Evolutionary conservation across 352 stramenopile genomes (phyloP).

Genomic region (Phytopythium helicoides): DNA sequence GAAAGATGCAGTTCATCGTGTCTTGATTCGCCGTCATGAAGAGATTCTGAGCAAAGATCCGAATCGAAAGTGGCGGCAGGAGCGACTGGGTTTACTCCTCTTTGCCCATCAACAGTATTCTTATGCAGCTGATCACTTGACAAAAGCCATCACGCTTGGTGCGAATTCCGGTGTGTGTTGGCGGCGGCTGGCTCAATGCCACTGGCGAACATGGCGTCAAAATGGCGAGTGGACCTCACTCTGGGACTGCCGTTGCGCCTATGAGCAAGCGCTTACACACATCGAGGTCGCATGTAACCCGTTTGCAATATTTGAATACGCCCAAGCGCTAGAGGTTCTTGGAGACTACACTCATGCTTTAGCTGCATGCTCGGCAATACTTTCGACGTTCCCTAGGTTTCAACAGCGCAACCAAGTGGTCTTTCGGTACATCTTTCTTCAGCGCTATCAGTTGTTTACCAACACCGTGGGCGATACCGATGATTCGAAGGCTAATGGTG

Average conservation of each 20-base stretch:
- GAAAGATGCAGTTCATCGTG: conserved; percentile 32
- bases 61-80: conserved; percentile 61
- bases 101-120: conserved; percentile 40
- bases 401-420: conserved; percentile 32
- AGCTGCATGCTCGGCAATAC: conserved; percentile 41
- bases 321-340: conserved; percentile 45
- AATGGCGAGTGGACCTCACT: conserved; percentile 55
- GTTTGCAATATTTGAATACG: conserved; percentile 48
- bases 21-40: conserved; percentile 58
- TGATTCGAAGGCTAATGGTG: neutral
- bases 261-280: conserved; percentile 50
- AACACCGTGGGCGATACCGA: neutral
- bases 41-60: conserved; percentile 55
- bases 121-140: conserved; percentile 41
- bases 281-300: conserved; percentile 51
- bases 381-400: conserved; percentile 56
- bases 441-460: conserved; percentile 52
- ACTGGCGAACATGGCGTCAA: conserved; percentile 40
- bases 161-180: conserved; percentile 38
- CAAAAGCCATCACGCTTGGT: conserved; percentile 48
- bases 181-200: conserved; percentile 54
- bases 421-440: conserved; percentile 50
- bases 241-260: conserved; percentile 57
- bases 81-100: conserved; percentile 54
- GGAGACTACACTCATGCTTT: conserved; percentile 47